phyloP scores from a whole-genome alignment of 352 stramenopile species.

The Phytophthora cajani region DNA sequence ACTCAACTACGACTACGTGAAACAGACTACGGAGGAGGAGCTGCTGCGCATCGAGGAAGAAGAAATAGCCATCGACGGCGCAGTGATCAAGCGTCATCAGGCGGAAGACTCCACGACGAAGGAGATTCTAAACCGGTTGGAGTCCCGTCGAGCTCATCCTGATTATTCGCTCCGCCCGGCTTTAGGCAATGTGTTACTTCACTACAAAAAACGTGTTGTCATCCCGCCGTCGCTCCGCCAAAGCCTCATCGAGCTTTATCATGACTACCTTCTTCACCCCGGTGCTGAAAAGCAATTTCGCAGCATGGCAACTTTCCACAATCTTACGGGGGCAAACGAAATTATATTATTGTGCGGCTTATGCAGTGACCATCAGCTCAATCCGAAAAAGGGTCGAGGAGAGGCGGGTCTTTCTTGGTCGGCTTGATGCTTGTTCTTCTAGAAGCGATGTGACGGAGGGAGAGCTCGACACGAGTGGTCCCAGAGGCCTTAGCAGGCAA shows the following conservation, averaged over 20 bases:
- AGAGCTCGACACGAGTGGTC: no score
- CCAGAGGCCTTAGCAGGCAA: no score
- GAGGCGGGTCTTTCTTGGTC: no score
- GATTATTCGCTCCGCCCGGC: slow-evolving; percentile 9
- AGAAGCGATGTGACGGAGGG: no score
- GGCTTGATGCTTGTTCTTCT: no score
- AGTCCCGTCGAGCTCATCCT: neutral
- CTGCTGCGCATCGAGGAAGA: slow-evolving; percentile 1
- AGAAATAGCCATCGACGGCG: slow-evolving; percentile 10
- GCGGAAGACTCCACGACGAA: neutral
- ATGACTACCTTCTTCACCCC: neutral
- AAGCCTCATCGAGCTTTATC: slow-evolving; percentile 3
- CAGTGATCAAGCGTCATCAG: slow-evolving; percentile 16
- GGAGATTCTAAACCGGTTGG: neutral
- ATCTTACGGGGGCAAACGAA: no score
- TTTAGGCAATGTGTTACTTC: neutral
- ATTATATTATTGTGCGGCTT: no score
- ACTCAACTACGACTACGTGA: slow-evolving; percentile 8
- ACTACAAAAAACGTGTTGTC: slow-evolving; percentile 13
- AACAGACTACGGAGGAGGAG: slow-evolving; percentile 11
- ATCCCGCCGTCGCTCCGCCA: neutral
- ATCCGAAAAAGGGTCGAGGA: no score
- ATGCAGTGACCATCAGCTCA: no score
- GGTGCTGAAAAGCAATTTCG: slow-evolving; percentile 7
- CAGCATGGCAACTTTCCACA: neutral